Percentiles rank a stretch among this genome's conserved stretches.
phyloP scores from a whole-genome alignment of 768 basidiomycete species.

The Fomitopsis serialis region DNA sequence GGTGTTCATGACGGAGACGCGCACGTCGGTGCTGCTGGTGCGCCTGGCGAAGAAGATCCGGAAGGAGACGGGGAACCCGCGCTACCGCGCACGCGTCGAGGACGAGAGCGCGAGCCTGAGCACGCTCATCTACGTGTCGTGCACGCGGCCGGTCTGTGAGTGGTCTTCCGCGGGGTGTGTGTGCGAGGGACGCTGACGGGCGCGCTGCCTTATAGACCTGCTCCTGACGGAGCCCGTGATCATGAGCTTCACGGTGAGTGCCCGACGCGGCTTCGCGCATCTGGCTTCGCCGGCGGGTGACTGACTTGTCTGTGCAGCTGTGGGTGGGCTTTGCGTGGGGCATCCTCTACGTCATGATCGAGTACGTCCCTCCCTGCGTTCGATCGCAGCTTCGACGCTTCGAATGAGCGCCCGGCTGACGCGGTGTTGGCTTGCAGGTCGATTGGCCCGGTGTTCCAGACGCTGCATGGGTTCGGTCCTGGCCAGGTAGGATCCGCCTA shows the following conservation, averaged over 20 bases:
- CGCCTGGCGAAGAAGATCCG: constrained; percentile 57
- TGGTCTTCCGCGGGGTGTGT: constrained; percentile 11
- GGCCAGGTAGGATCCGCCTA: constrained; percentile 60
- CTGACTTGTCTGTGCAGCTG: constrained; percentile 32
- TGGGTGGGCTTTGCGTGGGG: constrained; percentile 79
- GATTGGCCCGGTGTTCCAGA: constrained; percentile 48
- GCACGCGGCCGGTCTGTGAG: constrained; percentile 68
- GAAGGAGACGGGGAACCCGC: constrained; percentile 56
- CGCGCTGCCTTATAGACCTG: constrained; percentile 38
- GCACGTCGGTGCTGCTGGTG: constrained; percentile 64
- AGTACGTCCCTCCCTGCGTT: constrained; percentile 29
- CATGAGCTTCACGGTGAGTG: constrained; percentile 60
- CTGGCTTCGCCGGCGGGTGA: background rate
- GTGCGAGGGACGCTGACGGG: background rate
- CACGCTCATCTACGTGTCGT: constrained; percentile 63
- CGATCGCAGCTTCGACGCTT: background rate
- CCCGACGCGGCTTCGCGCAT: constrained; percentile 10
- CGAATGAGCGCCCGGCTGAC: background rate
- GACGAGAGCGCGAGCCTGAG: constrained; percentile 51
- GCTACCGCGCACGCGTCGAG: constrained; percentile 61
- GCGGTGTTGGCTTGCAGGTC: constrained; percentile 32
- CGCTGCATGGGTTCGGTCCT: constrained; percentile 52
- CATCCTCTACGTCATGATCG: constrained; percentile 61
- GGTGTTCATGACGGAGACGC: constrained; percentile 66
- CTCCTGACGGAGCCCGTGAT: constrained; percentile 73